A percentile compares a stretch with the other conserved stretches of the same genome.
These are phyloP conservation scores for Poteriospumella lacustris DNA, from an alignment of 108 stramenopile genomes.

Conservation along the genomic window DNA sequence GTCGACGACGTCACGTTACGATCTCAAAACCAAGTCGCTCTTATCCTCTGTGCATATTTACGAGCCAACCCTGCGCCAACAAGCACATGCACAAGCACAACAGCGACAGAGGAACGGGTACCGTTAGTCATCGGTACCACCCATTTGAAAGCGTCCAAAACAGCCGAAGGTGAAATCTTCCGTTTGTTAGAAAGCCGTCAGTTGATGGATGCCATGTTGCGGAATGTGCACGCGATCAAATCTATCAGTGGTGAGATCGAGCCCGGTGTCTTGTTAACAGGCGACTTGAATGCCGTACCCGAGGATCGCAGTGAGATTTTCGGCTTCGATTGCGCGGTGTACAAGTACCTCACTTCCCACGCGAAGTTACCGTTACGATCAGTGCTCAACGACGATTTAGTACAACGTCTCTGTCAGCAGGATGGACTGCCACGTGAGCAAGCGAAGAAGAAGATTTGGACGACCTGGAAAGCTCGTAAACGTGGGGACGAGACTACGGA, in stretches of 20 bases:
- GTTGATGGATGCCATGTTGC: neutral
- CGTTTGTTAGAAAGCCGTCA: neutral
- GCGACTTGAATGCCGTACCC: slow-evolving; percentile 10
- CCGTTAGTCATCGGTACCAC: neutral
- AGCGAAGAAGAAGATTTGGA: neutral
- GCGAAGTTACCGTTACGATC: neutral
- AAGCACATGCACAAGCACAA: neutral
- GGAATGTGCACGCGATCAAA: neutral
- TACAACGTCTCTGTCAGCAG: neutral
- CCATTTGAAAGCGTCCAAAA: slow-evolving; percentile 3
- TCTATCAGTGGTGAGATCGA: neutral
- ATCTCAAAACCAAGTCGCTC: slow-evolving; percentile 10
- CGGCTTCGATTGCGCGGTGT: neutral
- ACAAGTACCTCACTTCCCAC: neutral
- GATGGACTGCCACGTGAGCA: neutral
- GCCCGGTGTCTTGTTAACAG: neutral
- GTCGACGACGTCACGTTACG: neutral
- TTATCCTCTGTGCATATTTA: neutral
- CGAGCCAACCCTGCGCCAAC: neutral
- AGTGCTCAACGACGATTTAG: neutral
- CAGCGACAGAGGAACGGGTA: neutral
- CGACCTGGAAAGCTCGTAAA: slow-evolving; percentile 1
- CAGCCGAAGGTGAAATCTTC: neutral
- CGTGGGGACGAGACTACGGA: neutral
- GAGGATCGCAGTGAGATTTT: neutral